Evolutionary conservation across 306 rosid genomes (phyloP), one percentile per base, ranked within the genome.

Genomic region (Gynostemma pentaphyllum): DNA sequence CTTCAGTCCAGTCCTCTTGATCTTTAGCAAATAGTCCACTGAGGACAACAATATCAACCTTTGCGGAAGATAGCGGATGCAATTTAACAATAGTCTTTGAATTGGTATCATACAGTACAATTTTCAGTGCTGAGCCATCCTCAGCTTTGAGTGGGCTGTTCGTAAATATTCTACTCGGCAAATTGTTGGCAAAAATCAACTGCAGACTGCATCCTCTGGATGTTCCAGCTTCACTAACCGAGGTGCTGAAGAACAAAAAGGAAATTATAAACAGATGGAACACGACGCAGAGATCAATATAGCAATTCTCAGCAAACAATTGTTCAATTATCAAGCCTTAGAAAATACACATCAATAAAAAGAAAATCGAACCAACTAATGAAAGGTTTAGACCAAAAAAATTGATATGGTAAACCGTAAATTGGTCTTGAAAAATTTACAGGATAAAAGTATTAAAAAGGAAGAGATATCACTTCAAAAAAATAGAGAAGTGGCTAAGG

Each of bases 1-100:
- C 46, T 14, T 68, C 53, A 3, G 64, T 28, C 72, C 65, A 68
- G 21, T 68, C 42, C 44, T 68, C 72, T 27, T 9, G 8, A 68
- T 29, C 55, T 7, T 19, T 50, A 45, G 72, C 49, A 27, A 54
- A 68, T 16, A 26, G 29, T 13, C 72, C 72, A 23, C 22, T 44
- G 9, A 68, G 49, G 64, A 54, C 72, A 29, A 55, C 40, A 13
- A 68, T 9, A 28, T 68, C 65, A 2, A 68, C 49, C 30, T 54
- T 42, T 1, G 72, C 72, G 1, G 64, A 54, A 27, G 72, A 68
- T 7, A 68, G 65, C 9, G 63, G 52, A 45, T 54, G 64, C 3
- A 54, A 68, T 11, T 40, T 21, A 13, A 66, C 61, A 2, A 68
- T 2, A 68, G 45, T 16, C n/a, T 44, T 44, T 24, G 72, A 68